These are phyloP conservation scores for Aspergillus bertholletiae DNA, from an alignment of 495 filamentous ascomycete genomes.

Conservation along the genomic window DNA sequence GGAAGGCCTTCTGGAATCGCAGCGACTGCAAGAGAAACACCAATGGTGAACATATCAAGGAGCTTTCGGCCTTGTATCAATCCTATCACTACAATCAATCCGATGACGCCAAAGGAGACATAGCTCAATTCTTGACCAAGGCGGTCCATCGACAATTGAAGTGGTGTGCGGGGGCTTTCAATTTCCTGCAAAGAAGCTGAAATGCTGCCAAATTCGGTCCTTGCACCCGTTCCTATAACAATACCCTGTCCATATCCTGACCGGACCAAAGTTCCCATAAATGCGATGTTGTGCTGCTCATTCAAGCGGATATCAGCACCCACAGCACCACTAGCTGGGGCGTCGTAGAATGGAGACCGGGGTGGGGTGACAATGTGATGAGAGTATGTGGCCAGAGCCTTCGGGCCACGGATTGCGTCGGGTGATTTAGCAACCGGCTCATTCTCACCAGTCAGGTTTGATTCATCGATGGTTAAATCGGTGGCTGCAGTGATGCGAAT, in stretches of 20 bases:
- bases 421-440: conserved; percentile 79
- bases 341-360: conserved; percentile 57
- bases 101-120: conserved; percentile 93
- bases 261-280: conserved; percentile 96
- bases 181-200: conserved; percentile 89
- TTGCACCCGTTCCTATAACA: conserved; percentile 87
- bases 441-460: conserved; percentile 96
- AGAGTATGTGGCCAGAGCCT: conserved; percentile 13
- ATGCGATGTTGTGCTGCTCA: conserved; percentile 81
- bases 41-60: conserved; percentile 96
- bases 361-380: conserved; percentile 38
- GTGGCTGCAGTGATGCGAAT: conserved; percentile 87
- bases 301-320: conserved; percentile 62
- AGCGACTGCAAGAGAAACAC: conserved; percentile 92
- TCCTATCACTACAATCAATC: conserved; percentile 82
- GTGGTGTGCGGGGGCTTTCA: conserved; percentile 87
- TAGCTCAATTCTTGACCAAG: conserved; percentile 92
- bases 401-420: conserved; percentile 48
- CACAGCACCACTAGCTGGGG: conserved; percentile 57
- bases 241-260: conserved; percentile 95
- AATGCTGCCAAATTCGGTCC: conserved; percentile 96
- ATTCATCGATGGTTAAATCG: conserved; percentile 91
- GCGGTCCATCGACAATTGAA: conserved; percentile 96
- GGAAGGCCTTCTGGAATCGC: conserved; percentile 96
- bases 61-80: conserved; percentile 83